Evolutionary conservation across 129 eudicot species (phyloP).

Genomic region (Sambucus nigra): DNA sequence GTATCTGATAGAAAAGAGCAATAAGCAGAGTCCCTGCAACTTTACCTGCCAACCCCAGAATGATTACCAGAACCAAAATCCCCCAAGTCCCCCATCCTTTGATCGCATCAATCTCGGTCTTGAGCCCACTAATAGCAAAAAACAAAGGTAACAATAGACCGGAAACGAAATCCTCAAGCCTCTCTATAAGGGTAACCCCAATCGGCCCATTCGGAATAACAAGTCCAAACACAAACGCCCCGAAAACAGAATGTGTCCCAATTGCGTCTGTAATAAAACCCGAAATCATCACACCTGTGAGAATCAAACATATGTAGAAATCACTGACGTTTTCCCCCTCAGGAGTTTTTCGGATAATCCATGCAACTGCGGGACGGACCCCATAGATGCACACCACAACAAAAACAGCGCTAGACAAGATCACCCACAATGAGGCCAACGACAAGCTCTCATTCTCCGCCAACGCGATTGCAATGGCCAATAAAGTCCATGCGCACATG

Average conservation of each 20-base stretch:
- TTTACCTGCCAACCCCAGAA: conserved; percentile 63
- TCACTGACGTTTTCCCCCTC: conserved; percentile 67
- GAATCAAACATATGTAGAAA: conserved; percentile 49
- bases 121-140: conserved; percentile 70
- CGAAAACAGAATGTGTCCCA: conserved; percentile 75
- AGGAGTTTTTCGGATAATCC: conserved; percentile 43
- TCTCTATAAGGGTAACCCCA: conserved; percentile 58
- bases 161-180: conserved; percentile 67
- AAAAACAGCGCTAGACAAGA: conserved; percentile 47
- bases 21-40: conserved; percentile 57
- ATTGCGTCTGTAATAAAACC: conserved; percentile 79
- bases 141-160: conserved; percentile 63
- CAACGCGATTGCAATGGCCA: conserved; percentile 67
- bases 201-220: conserved; percentile 69
- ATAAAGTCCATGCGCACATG: conserved; percentile 60
- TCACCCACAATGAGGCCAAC: conserved; percentile 54
- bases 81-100: conserved; percentile 43
- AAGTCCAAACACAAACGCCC: conserved; percentile 73
- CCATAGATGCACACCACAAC: conserved; percentile 36
- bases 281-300: conserved; percentile 70
- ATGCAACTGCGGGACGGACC: conserved; percentile 37
- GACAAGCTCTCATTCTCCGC: conserved; percentile 47
- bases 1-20: conserved; percentile 47
- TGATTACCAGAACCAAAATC: conserved; percentile 32
- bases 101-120: conserved; percentile 42